Conservation (phyloP, 75 land plant genomes). For the Selaginella tamariscina region DNA sequence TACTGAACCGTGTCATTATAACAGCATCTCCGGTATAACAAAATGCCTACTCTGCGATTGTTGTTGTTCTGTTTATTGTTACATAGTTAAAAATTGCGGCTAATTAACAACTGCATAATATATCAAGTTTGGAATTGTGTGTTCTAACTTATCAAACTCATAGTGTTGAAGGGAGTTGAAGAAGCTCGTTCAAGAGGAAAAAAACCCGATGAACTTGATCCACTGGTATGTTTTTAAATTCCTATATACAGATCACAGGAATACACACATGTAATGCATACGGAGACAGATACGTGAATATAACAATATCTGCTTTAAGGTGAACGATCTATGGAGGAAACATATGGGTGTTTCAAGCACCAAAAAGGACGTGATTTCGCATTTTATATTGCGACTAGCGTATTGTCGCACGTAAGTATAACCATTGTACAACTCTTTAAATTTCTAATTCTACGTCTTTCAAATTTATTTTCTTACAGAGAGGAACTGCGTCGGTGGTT, state of each 20-base stretch:
- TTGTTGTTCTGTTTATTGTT: too few relatives aligned
- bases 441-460: neutral
- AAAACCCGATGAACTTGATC: constrained; percentile 62
- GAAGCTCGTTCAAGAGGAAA: constrained; percentile 81
- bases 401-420: constrained; percentile 63
- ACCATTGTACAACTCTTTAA: neutral
- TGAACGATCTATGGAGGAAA: constrained; percentile 51
- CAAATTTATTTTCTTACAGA: constrained; percentile 24
- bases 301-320: constrained; percentile 26
- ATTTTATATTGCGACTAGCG: constrained; percentile 78
- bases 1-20: too few relatives aligned
- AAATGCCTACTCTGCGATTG: too few relatives aligned
- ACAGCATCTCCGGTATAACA: too few relatives aligned
- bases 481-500: constrained; percentile 94
- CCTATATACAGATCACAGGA: neutral
- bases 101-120: too few relatives aligned
- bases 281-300: too few relatives aligned
- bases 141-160: too few relatives aligned
- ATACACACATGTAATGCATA: neutral
- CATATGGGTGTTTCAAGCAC: constrained; percentile 61
- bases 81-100: too few relatives aligned
- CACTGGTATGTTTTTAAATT: constrained; percentile 30
- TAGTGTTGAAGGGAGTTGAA: constrained; percentile 74
- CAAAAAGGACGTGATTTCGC: constrained; percentile 84
- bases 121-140: too few relatives aligned